Base-by-base conservation (phyloP, 441 rosid species). In the Corymbia citriodora region DNA sequence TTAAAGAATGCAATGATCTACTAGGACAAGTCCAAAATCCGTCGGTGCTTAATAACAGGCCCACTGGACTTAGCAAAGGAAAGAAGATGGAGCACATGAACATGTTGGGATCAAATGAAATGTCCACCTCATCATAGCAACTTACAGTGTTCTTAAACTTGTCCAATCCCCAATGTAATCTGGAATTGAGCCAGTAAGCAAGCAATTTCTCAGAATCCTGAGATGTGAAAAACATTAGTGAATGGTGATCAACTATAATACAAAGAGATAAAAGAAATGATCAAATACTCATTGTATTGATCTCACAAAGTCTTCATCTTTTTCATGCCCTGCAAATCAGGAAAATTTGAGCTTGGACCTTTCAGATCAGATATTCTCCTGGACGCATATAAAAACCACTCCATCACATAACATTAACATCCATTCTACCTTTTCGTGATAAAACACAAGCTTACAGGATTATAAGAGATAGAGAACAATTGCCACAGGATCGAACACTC, bases 341-440 rank as follows among this genome's bases (percentile, higher is more conserved):
- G 99, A 89, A 97, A 94, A 82, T 83, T 18, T 19, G 95, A 94
- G 90, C 89, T 81, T 11, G 95, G 83, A 90, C 97, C 97, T 29
- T 55, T 90, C 93, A 97, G 90, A 94, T 97, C 96, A 31, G 99
- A 91, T 92, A 97, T 95, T 91, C 96, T 95, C 98, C 99, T 97
- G 92, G 53, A 48, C 87, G 45, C 79, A 31, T 31, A 68, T 31
- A 65, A 68, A 68, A 68, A 33, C 13, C 12, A 31, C 11, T 31
- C 6, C 79, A 31, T 68, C 40, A 29, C 79, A 16, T 16, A 31
- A 16, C 45, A 31, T 68, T 68, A 68, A 68, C 36, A 68, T 68
- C 79, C 21, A 68, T 68, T 68, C 79, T 68, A 31, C 6, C 74
- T n/a, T 68, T 61, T 31, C n/a, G 15, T 52, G n/a, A 86, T 33